Evolutionary conservation across 1,139 yeast species (phyloP).

Genomic region (Wickerhamiella pararugosa): DNA sequence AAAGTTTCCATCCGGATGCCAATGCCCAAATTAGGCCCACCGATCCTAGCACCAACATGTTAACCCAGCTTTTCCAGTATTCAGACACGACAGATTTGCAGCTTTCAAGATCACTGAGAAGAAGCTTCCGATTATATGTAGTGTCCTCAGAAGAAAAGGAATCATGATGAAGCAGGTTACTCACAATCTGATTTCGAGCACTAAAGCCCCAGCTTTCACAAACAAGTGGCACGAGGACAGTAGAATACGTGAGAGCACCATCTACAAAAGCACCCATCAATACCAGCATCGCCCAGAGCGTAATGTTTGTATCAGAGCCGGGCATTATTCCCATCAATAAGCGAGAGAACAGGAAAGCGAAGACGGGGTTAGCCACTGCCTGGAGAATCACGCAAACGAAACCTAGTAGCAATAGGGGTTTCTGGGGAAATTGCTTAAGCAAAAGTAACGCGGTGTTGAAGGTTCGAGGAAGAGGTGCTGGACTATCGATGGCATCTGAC

Average conservation of each 20-base stretch:
- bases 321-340: conserved; percentile 31
- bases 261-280: conserved; percentile 45
- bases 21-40: conserved; percentile 68
- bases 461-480: no score
- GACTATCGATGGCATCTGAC: no score
- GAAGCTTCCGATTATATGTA: conserved; percentile 44
- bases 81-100: conserved; percentile 48
- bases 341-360: conserved; percentile 63
- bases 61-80: conserved; percentile 39
- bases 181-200: conserved; percentile 38
- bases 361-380: conserved; percentile 58
- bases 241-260: conserved; percentile 40
- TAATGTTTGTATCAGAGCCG: conserved; percentile 23
- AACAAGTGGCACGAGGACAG: conserved; percentile 38
- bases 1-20: conserved; percentile 69
- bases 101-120: conserved; percentile 73
- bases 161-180: conserved; percentile 34
- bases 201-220: conserved; percentile 56
- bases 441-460: no score
- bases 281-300: conserved; percentile 56
- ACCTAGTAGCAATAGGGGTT: conserved; percentile 35
- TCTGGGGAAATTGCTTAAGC: conserved; percentile 18
- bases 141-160: not conserved
- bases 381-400: conserved; percentile 36
- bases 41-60: conserved; percentile 37